Evolutionary conservation across 2,329 filamentous ascomycete genomes (phyloP).

Genomic region (Alternaria incomplexa): DNA sequence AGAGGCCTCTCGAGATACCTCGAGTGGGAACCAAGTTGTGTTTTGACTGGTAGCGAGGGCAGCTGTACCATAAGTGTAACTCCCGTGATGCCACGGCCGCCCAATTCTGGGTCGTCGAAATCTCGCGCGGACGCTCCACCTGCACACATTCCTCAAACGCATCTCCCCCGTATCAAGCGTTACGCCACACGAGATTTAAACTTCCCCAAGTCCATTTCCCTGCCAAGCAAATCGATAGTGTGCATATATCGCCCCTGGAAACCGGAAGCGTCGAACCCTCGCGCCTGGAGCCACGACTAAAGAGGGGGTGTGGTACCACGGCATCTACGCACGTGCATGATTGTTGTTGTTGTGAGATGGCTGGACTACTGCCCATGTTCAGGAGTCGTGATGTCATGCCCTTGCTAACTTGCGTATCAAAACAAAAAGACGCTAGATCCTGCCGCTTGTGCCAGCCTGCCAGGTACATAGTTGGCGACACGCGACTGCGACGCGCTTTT

Average conservation of each 20-base stretch:
- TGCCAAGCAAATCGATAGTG: neutral
- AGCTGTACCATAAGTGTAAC: neutral
- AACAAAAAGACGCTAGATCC: constrained; percentile 3
- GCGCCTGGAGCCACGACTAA: neutral
- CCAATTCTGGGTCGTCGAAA: neutral
- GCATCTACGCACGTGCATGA: neutral
- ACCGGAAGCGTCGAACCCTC: neutral
- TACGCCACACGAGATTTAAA: neutral
- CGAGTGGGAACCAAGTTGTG: neutral
- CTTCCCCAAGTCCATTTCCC: neutral
- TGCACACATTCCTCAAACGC: neutral
- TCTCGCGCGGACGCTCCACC: neutral
- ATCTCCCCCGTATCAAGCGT: neutral
- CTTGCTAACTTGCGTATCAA: neutral
- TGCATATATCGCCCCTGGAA: neutral
- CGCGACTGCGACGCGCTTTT: constrained; percentile 1
- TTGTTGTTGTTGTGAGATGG: neutral
- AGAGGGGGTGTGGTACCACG: neutral
- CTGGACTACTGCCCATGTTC: neutral
- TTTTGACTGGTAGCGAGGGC: neutral
- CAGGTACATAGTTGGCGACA: neutral
- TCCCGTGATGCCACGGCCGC: neutral
- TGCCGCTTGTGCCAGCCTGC: neutral
- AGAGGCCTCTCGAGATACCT: neutral
- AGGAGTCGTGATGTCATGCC: constrained; percentile 8